These are phyloP conservation scores for Ophiostoma angusticollis DNA, from an alignment of 2,329 filamentous ascomycete genomes.

Conservation along the genomic window DNA sequence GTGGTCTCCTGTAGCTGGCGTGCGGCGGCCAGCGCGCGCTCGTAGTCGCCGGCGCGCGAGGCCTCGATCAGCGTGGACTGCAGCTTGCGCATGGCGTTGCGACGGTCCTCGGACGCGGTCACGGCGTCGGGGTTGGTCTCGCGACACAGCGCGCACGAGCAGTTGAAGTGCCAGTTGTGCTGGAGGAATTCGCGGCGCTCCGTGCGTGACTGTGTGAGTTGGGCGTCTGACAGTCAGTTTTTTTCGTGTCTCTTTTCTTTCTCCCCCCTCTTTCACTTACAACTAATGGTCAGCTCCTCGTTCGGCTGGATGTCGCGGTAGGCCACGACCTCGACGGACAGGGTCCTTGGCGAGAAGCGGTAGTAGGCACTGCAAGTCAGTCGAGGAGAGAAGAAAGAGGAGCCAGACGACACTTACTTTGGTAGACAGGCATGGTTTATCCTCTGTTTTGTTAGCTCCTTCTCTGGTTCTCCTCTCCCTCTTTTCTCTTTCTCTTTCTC, in stretches of 20 bases:
- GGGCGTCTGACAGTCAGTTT: slow-evolving; percentile 4
- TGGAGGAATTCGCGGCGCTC: slow-evolving; percentile 10
- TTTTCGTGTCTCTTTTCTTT: background rate
- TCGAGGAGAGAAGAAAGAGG: too few species aligned
- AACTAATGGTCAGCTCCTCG: slow-evolving; percentile 26
- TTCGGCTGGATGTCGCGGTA: slow-evolving; percentile 22
- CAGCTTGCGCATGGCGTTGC: slow-evolving; percentile 13
- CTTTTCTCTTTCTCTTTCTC: too few species aligned
- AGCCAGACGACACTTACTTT: slow-evolving; percentile 18
- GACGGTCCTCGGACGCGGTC: slow-evolving; percentile 14
- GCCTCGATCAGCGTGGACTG: slow-evolving; percentile 14
- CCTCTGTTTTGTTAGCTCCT: slow-evolving; percentile 17
- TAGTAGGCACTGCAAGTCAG: slow-evolving; percentile 20
- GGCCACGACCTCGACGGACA: slow-evolving; percentile 22
- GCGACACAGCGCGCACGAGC: slow-evolving; percentile 17
- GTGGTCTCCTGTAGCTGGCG: slow-evolving; percentile 7
- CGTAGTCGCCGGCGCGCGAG: slow-evolving; percentile 12
- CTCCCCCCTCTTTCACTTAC: too few species aligned
- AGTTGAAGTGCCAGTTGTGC: slow-evolving; percentile 17
- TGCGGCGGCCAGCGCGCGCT: slow-evolving; percentile 3
- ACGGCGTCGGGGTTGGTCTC: slow-evolving; percentile 10
- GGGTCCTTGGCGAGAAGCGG: slow-evolving; percentile 19
- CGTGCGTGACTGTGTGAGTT: slow-evolving; percentile 10
- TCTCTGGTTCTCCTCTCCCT: too few species aligned
- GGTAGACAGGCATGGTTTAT: slow-evolving; percentile 26